phyloP scores from a whole-genome alignment of 2,329 filamentous ascomycete species.

The Epichloe glyceriae region DNA sequence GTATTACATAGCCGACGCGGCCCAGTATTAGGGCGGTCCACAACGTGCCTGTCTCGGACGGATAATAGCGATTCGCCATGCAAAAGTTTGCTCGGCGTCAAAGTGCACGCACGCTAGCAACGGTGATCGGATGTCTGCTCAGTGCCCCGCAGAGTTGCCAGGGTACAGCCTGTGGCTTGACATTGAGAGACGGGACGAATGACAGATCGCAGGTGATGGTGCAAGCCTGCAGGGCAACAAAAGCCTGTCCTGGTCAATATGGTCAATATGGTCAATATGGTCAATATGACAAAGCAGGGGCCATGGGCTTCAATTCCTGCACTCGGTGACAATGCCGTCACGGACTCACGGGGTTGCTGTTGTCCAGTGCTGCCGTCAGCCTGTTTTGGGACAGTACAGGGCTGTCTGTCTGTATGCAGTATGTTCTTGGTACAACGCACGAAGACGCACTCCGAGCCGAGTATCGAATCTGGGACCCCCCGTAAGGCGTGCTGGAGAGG shows the following conservation, averaged over 20 bases:
- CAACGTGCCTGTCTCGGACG: background rate
- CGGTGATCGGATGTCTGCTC: background rate
- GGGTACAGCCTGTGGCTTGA: background rate
- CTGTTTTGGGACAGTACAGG: background rate
- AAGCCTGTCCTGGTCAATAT: background rate
- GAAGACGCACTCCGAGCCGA: background rate
- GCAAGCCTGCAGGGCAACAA: background rate
- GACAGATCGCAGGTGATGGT: background rate
- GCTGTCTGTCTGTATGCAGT: background rate
- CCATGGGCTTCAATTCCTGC: background rate
- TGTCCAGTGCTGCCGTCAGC: background rate
- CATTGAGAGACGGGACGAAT: background rate
- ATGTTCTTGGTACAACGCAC: background rate
- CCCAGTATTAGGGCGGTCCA: constrained; percentile 1
- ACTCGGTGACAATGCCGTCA: constrained; percentile 2
- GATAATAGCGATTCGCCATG: background rate
- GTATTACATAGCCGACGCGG: background rate
- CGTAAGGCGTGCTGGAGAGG: background rate
- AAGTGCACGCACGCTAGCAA: background rate
- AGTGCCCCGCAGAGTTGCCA: background rate
- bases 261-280: background rate
- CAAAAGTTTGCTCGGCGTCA: background rate
- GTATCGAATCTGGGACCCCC: background rate
- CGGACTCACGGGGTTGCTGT: background rate
- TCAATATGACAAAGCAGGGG: background rate